Conservation (phyloP, 176 grass and related monocot species). For the Microstegium vimineum region DNA sequence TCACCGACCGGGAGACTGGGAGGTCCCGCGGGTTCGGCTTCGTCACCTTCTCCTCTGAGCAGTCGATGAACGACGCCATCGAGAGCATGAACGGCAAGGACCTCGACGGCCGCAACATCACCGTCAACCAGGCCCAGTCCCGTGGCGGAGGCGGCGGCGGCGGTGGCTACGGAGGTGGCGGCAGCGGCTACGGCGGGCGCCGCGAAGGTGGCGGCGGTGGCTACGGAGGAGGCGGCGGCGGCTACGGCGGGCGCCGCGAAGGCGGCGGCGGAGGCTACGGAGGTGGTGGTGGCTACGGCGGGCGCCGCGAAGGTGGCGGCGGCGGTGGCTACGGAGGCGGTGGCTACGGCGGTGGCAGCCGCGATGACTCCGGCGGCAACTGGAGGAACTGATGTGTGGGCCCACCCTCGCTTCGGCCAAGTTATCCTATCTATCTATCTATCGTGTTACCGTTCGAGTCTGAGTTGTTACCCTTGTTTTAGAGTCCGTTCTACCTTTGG, state of each 20-base stretch:
- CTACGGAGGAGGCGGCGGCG: no score
- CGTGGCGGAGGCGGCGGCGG: constrained; percentile 42
- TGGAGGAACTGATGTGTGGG: constrained; percentile 66
- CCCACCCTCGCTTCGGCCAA: background rate
- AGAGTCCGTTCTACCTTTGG: constrained; percentile 1
- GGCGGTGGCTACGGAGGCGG: background rate
- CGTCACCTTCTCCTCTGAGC: constrained; percentile 64
- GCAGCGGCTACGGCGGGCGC: constrained; percentile 3
- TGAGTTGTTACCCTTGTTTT: background rate
- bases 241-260: background rate
- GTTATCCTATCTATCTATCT: constrained; percentile 42
- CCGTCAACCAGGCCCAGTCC: constrained; percentile 91
- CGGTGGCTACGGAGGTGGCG: constrained; percentile 11
- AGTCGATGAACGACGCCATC: constrained; percentile 84
- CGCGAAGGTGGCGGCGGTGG: background rate
- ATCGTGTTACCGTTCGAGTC: background rate
- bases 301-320: background rate
- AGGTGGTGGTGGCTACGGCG: constrained; percentile 14
- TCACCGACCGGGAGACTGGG: constrained; percentile 90
- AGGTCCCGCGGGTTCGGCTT: constrained; percentile 88
- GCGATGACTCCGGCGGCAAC: constrained; percentile 42
- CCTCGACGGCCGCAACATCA: constrained; percentile 83
- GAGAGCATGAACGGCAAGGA: constrained; percentile 77
- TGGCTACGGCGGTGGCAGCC: no score
- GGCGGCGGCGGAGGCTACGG: background rate